These are phyloP conservation scores for Boehmeria nivea DNA, from an alignment of 306 rosid species.

Conservation along the genomic window DNA sequence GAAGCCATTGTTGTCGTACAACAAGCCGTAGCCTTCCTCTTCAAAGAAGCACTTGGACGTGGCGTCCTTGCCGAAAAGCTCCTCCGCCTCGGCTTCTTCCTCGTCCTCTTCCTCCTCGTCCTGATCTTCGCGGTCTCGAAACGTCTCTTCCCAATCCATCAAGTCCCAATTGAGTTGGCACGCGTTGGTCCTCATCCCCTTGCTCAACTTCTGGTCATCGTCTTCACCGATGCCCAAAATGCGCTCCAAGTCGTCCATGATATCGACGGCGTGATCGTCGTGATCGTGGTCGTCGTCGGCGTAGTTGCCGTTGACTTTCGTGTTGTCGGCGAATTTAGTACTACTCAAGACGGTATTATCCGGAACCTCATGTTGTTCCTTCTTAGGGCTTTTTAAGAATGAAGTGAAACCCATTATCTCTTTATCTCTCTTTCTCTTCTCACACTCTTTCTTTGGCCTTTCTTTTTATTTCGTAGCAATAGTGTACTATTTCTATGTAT, in stretches of 20 bases:
- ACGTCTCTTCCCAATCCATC: constrained; percentile 47
- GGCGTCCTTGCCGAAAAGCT: constrained; percentile 6
- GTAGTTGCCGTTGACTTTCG: too few species aligned
- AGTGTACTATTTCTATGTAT: background rate
- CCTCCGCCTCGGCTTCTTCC: constrained; percentile 18
- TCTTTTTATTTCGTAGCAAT: background rate
- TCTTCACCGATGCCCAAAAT: constrained; percentile 36
- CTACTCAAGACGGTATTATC: constrained; percentile 8
- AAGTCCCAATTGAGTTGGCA: constrained; percentile 52
- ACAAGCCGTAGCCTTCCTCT: constrained; percentile 9
- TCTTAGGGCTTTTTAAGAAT: constrained; percentile 49
- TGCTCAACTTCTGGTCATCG: constrained; percentile 13
- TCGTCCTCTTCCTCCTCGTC: constrained; percentile 28
- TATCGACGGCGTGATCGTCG: constrained; percentile 32
- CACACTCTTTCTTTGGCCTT: too few species aligned
- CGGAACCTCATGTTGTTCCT: constrained; percentile 50
- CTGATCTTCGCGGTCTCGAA: constrained; percentile 21
- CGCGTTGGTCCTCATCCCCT: background rate
- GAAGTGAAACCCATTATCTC: constrained; percentile 34
- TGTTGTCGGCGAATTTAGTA: too few species aligned
- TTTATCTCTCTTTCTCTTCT: background rate
- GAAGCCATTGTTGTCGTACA: background rate
- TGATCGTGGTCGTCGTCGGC: constrained; percentile 18
- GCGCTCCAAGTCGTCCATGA: constrained; percentile 42
- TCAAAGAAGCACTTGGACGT: constrained; percentile 24